Evolutionary conservation across 768 basidiomycete genomes (phyloP).

Genomic region (Rhodotorula toruloides): DNA sequence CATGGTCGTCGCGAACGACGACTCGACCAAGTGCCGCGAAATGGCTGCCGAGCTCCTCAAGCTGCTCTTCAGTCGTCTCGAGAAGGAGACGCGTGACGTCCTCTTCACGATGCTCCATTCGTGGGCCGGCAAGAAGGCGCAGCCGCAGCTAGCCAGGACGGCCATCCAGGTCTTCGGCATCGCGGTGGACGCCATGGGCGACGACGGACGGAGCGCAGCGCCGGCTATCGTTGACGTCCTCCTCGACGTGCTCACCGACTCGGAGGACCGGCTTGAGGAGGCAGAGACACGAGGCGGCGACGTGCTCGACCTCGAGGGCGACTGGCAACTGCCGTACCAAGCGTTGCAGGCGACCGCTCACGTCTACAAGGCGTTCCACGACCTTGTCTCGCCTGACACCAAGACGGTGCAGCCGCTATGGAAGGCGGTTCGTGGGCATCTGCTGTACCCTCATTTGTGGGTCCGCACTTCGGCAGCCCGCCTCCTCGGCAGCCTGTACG

Average conservation of each 20-base stretch:
- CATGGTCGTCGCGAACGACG: conserved; percentile 90
- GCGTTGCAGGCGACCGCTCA: conserved; percentile 58
- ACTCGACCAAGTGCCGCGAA: conserved; percentile 78
- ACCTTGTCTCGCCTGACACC: conserved; percentile 45
- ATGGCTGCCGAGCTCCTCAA: conserved; percentile 81
- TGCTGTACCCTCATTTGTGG: conserved; percentile 91
- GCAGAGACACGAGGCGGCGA: conserved; percentile 52
- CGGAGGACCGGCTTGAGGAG: conserved; percentile 45
- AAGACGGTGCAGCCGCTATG: conserved; percentile 50
- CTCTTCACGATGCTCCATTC: conserved; percentile 68
- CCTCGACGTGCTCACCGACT: conserved; percentile 46
- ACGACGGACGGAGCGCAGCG: conserved; percentile 50
- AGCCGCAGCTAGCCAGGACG: conserved; percentile 63
- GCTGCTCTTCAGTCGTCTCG: conserved; percentile 64
- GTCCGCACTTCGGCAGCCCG: conserved; percentile 76
- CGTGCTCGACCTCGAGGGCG: conserved; percentile 51
- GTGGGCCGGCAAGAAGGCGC: conserved; percentile 66
- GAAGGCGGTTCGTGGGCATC: conserved; percentile 59
- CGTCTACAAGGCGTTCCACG: conserved; percentile 55
- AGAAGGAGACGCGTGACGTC: conserved; percentile 55
- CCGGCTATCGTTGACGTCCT: conserved; percentile 47
- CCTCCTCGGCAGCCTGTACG: conserved; percentile 66
- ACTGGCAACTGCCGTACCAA: conserved; percentile 82
- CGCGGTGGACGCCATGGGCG: conserved; percentile 61
- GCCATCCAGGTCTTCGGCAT: conserved; percentile 79